These are phyloP conservation scores for Aspergillus bertholletiae DNA, from an alignment of 495 filamentous ascomycete genomes.

Conservation along the genomic window DNA sequence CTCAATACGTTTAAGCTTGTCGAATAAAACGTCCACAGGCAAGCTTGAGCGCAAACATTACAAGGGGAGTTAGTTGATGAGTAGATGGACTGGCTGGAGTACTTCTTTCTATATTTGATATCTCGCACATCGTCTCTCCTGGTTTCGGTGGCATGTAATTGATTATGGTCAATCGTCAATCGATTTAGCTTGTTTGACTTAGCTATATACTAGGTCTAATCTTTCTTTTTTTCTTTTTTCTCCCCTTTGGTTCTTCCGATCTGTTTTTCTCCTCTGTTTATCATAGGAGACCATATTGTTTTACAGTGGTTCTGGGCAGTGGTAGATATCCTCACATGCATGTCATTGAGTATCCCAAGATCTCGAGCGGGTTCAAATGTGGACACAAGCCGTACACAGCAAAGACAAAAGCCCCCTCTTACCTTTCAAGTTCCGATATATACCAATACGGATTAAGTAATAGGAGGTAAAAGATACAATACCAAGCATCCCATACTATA, in stretches of 20 bases:
- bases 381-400: too few relatives aligned
- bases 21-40: too few relatives aligned
- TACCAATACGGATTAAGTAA: too few relatives aligned
- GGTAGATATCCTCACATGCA: too few relatives aligned
- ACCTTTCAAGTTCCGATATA: too few relatives aligned
- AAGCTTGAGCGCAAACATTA: background rate
- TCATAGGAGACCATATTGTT: too few relatives aligned
- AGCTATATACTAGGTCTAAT: constrained; percentile 1
- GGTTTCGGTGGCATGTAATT: background rate
- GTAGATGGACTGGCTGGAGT: background rate
- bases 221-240: background rate
- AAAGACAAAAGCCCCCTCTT: too few relatives aligned
- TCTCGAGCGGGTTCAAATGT: too few relatives aligned
- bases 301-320: too few relatives aligned
- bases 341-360: too few relatives aligned
- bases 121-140: background rate
- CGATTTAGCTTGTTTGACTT: constrained; percentile 7
- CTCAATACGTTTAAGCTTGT: constrained; percentile 47
- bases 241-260: background rate
- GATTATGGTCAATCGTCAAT: constrained; percentile 1
- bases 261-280: background rate
- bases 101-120: background rate
- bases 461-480: too few relatives aligned
- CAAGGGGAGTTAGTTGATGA: background rate
- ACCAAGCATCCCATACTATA: too few relatives aligned